These are phyloP conservation scores for Phytophthora pisi DNA, from an alignment of 352 stramenopile species.

Conservation along the genomic window DNA sequence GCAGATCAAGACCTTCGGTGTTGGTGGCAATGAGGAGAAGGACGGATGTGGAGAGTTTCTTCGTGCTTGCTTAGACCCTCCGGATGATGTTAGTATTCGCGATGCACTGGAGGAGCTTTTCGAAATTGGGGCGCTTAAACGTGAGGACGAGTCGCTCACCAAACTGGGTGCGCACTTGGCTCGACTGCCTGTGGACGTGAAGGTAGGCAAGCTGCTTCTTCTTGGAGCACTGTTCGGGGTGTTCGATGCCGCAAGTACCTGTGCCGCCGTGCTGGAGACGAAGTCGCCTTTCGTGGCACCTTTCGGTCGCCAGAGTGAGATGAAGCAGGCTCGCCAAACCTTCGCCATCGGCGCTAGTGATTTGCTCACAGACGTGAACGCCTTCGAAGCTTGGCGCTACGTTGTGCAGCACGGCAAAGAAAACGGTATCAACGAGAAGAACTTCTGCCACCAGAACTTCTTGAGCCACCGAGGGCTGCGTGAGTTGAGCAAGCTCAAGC, in stretches of 20 bases:
- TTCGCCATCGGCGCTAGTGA: slow-evolving; percentile 72
- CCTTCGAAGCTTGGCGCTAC: slow-evolving; percentile 69
- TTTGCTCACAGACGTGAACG: slow-evolving; percentile 79
- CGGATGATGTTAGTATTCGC: slow-evolving; percentile 81
- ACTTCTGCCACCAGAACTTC: slow-evolving; percentile 76
- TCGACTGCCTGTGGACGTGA: slow-evolving; percentile 95
- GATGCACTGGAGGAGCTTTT: slow-evolving; percentile 92
- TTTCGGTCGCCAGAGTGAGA: slow-evolving; percentile 70
- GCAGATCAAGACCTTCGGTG: slow-evolving; percentile 92
- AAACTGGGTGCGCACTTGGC: slow-evolving; percentile 93
- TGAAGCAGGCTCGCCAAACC: slow-evolving; percentile 62
- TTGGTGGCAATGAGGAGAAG: slow-evolving; percentile 49
- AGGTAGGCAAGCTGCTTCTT: slow-evolving; percentile 97
- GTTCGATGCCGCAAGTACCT: slow-evolving; percentile 69
- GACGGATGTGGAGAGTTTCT: slow-evolving; percentile 84
- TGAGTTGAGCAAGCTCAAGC: slow-evolving; percentile 78
- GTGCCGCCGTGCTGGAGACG: slow-evolving; percentile 76
- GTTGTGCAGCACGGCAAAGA: slow-evolving; percentile 30
- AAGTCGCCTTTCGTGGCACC: slow-evolving; percentile 86
- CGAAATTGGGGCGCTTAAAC: slow-evolving; percentile 86
- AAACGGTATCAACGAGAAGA: slow-evolving; percentile 40
- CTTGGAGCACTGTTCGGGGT: slow-evolving; percentile 94
- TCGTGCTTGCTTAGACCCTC: slow-evolving; percentile 91
- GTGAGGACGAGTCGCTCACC: slow-evolving; percentile 84
- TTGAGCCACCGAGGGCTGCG: slow-evolving; percentile 60